Base-by-base conservation (phyloP, 306 rosid species). In the Herpetospermum pedunculosum region DNA sequence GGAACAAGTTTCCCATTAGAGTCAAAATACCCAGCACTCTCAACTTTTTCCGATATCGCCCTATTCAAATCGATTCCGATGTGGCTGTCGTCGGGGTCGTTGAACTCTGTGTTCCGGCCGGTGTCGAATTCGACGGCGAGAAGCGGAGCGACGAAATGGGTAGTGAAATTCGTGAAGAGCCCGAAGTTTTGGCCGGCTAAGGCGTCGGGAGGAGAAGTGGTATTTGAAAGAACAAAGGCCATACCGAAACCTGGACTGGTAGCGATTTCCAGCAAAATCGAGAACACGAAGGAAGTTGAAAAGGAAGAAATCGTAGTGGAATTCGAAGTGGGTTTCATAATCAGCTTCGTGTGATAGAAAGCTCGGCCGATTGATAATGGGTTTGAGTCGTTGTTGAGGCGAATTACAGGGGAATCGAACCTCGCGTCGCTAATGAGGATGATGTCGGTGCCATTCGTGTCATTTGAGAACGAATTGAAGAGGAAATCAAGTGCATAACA, bases 121-220 rank as follows among this genome's bases (percentile, higher is more conserved):
- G 89, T 86, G 41, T 94, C 98, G 80, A 94, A 94, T 40, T 91
- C 96, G 19, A 93, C 90, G 55, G 89, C 98, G 35, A 91, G 44
- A 4, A 93, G 86, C 2, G 98, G 97, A 62, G 85, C 83, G 3
- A 29, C 75, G 21, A 77, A 0, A 16, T 84, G 82, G 4, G 37
- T 68, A 1, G 86, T 77, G 4, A 88, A 82, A 86, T 87, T 83
- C 3, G 88, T 62, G 89, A 93, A 93, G 55, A 93, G 84, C 0
- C 98, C 98, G 15, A 90, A 93, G 82, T 87, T 91, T 75, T 93
- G 98, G 75, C 96, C 78, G 11, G 97, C 88, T 55, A 93, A 41
- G 0, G 93, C 94, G 8, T 76, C 83, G 30, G 92, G 91, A 48
- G 90, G 97, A 11, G 90, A 83, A n/a, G 90, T 87, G 25, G 82